Conservation (phyloP, 169 alveolate species). For the Eimeria praecox region DNA sequence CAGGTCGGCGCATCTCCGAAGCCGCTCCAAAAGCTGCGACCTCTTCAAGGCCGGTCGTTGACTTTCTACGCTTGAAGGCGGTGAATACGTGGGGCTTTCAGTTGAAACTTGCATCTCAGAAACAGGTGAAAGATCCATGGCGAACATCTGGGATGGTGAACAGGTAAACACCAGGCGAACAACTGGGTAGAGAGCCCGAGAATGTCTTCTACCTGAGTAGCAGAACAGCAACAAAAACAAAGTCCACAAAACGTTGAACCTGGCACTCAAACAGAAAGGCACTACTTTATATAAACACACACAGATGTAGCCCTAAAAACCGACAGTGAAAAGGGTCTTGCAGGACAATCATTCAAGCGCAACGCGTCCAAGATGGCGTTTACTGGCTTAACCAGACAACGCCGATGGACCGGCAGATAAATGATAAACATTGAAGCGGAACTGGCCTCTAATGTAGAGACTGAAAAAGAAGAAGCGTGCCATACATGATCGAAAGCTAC, state of each 20-base stretch:
- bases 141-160: background rate
- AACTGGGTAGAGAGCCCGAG: background rate
- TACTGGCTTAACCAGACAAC: background rate
- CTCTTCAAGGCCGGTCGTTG: background rate
- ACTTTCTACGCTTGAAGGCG: background rate
- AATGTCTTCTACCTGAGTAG: background rate
- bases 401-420: background rate
- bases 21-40: background rate
- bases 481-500: background rate
- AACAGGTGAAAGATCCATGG: background rate
- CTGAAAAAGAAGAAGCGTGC: background rate
- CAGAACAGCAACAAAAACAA: background rate
- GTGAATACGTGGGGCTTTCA: background rate
- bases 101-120: background rate
- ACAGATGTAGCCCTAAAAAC: background rate
- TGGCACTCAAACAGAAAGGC: background rate
- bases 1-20: background rate
- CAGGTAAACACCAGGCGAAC: background rate
- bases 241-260: background rate
- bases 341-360: background rate
- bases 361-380: background rate
- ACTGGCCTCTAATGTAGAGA: background rate
- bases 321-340: background rate
- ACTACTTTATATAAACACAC: background rate
- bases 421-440: background rate